Conservation (phyloP, 108 stramenopile genomes). For the Discostella stelligeroides region DNA sequence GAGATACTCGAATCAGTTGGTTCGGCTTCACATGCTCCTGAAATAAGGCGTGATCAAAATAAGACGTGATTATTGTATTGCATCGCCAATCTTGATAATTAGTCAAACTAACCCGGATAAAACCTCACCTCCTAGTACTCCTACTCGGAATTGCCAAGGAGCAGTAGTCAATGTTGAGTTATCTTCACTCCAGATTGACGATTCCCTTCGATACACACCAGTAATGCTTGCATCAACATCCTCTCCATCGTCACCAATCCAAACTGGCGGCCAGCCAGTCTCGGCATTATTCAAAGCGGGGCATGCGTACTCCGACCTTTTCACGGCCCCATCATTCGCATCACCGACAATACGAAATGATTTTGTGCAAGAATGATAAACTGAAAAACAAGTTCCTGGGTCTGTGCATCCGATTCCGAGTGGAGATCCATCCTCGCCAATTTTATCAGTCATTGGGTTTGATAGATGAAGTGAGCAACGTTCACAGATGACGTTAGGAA, state of each 20-base stretch:
- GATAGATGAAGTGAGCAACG: conserved; percentile 52
- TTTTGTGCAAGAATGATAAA: conserved; percentile 47
- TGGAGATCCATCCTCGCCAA: conserved; percentile 38
- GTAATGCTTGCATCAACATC: conserved; percentile 25
- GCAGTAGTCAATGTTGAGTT: conserved; percentile 39
- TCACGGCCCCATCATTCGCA: conserved; percentile 25
- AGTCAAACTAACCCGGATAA: too few species aligned
- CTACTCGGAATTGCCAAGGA: too few species aligned
- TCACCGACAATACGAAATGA: conserved; percentile 43
- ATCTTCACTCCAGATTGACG: conserved; percentile 37
- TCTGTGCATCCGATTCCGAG: conserved; percentile 35
- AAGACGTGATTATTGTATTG: too few species aligned
- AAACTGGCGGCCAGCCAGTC: conserved; percentile 32
- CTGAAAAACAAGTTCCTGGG: conserved; percentile 49
- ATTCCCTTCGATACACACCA: conserved; percentile 40
- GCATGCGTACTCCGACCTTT: conserved; percentile 38
- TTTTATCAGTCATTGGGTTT: conserved; percentile 50
- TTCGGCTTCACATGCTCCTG: too few species aligned
- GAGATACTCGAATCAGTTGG: too few species aligned
- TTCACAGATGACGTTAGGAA: conserved; percentile 52
- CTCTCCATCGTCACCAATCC: conserved; percentile 36
- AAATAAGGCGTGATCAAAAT: too few species aligned
- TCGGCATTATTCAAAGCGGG: neutral
- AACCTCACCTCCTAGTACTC: too few species aligned
- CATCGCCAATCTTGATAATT: too few species aligned